Percentiles rank a stretch among this genome's conserved stretches.
These are phyloP conservation scores for Bromus sterilis DNA, from an alignment of 176 grass and related monocot genomes.

Conservation along the genomic window DNA sequence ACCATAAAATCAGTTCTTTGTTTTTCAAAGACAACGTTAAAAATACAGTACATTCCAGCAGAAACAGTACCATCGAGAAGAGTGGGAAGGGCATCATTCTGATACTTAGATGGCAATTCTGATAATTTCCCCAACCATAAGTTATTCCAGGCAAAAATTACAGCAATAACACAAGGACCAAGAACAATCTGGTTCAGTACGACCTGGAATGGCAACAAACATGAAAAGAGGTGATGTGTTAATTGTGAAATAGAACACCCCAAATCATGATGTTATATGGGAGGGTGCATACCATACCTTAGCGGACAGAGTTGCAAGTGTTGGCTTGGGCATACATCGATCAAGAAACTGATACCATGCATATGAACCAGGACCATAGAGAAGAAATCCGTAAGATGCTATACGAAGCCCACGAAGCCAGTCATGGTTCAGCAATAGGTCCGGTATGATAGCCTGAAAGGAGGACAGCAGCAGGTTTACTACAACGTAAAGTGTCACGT, in stretches of 20 bases:
- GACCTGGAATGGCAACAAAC: constrained; percentile 51
- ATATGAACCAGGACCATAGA: constrained; percentile 83
- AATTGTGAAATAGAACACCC: neutral
- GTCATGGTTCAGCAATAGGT: constrained; percentile 63
- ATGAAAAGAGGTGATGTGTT: neutral
- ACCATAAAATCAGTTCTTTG: constrained; percentile 1
- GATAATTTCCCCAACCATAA: constrained; percentile 85
- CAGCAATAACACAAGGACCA: constrained; percentile 93
- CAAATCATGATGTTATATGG: neutral
- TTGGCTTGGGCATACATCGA: constrained; percentile 60
- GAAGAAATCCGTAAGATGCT: constrained; percentile 81
- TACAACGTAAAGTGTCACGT: neutral
- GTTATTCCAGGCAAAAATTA: constrained; percentile 98
- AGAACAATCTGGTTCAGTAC: constrained; percentile 87
- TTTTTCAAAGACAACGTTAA: neutral
- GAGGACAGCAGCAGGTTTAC: neutral
- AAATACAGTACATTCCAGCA: neutral
- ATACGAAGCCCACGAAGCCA: constrained; percentile 74
- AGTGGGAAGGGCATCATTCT: constrained; percentile 84
- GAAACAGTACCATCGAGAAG: constrained; percentile 71
- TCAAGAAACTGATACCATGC: constrained; percentile 90
- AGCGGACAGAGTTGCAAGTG: constrained; percentile 50
- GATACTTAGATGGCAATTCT: constrained; percentile 79
- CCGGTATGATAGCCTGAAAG: constrained; percentile 50
- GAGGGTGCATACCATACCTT: constrained; percentile 51